Percentiles rank a stretch among this genome's conserved stretches.
phyloP scores from a whole-genome alignment of 2,329 filamentous ascomycete genomes.

The Sclerotiophoma versabilis region DNA sequence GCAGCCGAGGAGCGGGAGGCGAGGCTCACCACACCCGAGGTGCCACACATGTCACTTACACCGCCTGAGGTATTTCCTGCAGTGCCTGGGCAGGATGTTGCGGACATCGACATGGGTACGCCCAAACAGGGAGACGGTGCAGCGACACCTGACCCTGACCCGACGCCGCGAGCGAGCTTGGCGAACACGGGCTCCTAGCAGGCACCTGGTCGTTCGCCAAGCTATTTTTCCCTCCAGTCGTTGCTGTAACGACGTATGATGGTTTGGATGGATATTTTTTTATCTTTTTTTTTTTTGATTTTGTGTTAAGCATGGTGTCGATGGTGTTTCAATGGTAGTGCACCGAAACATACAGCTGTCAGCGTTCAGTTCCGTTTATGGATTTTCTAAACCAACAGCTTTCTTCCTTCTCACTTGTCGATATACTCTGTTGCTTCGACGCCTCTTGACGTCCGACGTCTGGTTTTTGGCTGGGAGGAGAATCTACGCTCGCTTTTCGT shows the following conservation, averaged over 20 bases:
- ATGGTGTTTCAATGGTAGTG: slow-evolving; percentile 23
- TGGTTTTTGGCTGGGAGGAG: neutral
- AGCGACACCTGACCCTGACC: slow-evolving; percentile 50
- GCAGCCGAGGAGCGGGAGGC: slow-evolving; percentile 43
- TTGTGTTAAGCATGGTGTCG: neutral
- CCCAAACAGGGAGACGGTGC: slow-evolving; percentile 43
- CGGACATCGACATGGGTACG: slow-evolving; percentile 52
- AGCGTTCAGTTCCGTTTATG: slow-evolving; percentile 11
- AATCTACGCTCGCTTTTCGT: slow-evolving; percentile 10
- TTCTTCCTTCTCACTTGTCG: slow-evolving; percentile 5
- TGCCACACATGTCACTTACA: slow-evolving; percentile 52
- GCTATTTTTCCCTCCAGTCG: slow-evolving; percentile 1
- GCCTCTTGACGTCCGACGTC: neutral
- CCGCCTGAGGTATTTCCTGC: slow-evolving; percentile 60
- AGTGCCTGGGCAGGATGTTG: slow-evolving; percentile 51
- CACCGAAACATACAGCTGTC: slow-evolving; percentile 21
- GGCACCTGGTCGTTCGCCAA: neutral
- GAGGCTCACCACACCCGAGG: slow-evolving; percentile 31
- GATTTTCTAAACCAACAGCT: neutral
- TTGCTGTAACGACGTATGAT: slow-evolving; percentile 2
- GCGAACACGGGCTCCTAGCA: slow-evolving; percentile 3
- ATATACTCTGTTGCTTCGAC: slow-evolving; percentile 6
- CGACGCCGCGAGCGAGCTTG: slow-evolving; percentile 48
- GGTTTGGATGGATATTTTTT: neutral
- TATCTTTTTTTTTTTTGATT: neutral